Evolutionary conservation across 176 grass and related monocot species (phyloP), one percentile per base, ranked within the genome.

Genomic region (Ananas comosus): DNA sequence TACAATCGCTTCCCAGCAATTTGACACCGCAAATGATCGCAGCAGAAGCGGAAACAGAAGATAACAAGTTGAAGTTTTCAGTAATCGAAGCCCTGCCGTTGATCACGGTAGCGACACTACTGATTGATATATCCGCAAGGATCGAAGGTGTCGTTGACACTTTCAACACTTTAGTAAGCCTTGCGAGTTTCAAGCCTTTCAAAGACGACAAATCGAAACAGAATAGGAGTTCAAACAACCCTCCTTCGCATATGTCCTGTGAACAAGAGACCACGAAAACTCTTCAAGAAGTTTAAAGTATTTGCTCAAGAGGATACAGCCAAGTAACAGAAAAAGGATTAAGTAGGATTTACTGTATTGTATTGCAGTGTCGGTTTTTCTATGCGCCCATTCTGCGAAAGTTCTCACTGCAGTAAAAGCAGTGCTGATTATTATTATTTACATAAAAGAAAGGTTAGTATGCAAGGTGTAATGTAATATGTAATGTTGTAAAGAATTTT

Each of bases 51-150:
- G 6, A 42, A 42, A 50, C 76, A 14, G 66, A 67, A 11, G 10
- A 10, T 47, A 12, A 23, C 1, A 48, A 65, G 1, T 13, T 29
- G 12, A 22, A 27, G 48, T 51, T 64, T 49, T 73, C 73, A 18
- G 51, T 88, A 53, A 79, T 78, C 14, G 88, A 86, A 18, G 73
- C 66, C 51, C 72, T 88, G 77, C 85, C 88, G 2, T 67, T 91
- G 3, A 75, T 91, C 80, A 86, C 88, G 0, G 66, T 82, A 54
- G 68, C 85, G 23, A 77, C 85, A 3, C 72, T 91, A 61, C 80
- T 96, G 72, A 72, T 86, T 2, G 85, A 96, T 74, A 79, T 88
- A 74, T 84, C 92, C 12, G 49, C 67, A 42, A 66, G 85, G 75
- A 48, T 88, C 54, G 83, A 80, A 77, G 73, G 29, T 53, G 78